Conservation (phyloP, 768 basidiomycete genomes). For the Saitozyma sp. region DNA sequence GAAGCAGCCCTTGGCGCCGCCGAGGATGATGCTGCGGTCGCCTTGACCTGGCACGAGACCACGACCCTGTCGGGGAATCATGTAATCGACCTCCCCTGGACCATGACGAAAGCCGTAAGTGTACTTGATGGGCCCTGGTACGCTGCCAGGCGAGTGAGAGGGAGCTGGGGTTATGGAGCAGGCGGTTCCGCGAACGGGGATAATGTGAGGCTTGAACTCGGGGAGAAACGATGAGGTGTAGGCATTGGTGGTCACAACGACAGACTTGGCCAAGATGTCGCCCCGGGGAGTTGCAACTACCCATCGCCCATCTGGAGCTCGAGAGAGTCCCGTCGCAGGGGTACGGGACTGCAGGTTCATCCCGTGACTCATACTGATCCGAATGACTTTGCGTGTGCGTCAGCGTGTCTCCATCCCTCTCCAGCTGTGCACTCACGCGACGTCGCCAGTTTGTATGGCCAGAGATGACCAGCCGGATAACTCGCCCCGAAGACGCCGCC, state of each 20-base stretch:
- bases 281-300: conserved; percentile 67
- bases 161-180: conserved; percentile 36
- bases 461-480: conserved; percentile 36
- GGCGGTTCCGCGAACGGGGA: conserved; percentile 36
- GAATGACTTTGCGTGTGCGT: conserved; percentile 13
- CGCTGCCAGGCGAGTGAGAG: conserved; percentile 13
- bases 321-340: conserved; percentile 13
- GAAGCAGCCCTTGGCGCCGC: conserved; percentile 32
- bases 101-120: conserved; percentile 31
- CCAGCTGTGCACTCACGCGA: conserved; percentile 17
- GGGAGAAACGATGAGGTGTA: conserved; percentile 77
- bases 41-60: conserved; percentile 31
- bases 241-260: conserved; percentile 84
- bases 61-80: conserved; percentile 38
- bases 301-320: conserved; percentile 55
- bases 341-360: conserved; percentile 34
- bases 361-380: conserved; percentile 14
- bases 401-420: background rate
- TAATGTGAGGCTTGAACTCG: conserved; percentile 54
- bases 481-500: conserved; percentile 23
- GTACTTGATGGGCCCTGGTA: conserved; percentile 26
- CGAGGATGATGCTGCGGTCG: conserved; percentile 35
- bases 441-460: conserved; percentile 36
- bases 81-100: conserved; percentile 33
- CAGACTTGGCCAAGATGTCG: conserved; percentile 59